phyloP scores from a whole-genome alignment of 2,329 filamentous ascomycete genomes.

The Ascochyta rabiei region DNA sequence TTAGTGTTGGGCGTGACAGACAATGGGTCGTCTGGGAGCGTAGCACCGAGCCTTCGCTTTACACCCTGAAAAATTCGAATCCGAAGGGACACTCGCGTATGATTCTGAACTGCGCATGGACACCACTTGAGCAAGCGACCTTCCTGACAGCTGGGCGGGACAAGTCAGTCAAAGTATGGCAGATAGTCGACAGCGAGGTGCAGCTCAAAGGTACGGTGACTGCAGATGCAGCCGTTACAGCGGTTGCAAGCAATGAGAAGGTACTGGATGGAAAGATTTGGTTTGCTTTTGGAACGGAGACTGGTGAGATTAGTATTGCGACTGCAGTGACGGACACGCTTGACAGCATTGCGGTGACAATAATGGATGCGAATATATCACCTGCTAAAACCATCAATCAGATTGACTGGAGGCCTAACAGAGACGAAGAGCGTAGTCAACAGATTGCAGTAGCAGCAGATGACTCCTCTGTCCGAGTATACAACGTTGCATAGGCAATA shows the following conservation, averaged over 20 bases:
- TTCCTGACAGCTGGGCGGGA: conserved; percentile 93
- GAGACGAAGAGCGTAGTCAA: conserved; percentile 9
- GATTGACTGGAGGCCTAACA: conserved; percentile 41
- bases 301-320: conserved; percentile 33
- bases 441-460: conserved; percentile 52
- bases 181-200: conserved; percentile 32
- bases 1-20: conserved; percentile 89
- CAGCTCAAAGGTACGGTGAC: conserved; percentile 32
- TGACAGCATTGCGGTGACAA: conserved; percentile 23
- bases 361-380: conserved; percentile 19
- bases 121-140: conserved; percentile 50
- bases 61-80: conserved; percentile 67
- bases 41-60: conserved; percentile 52
- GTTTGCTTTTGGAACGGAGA: conserved; percentile 45
- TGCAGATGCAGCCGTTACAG: conserved; percentile 36
- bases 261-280: not conserved
- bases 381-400: conserved; percentile 42
- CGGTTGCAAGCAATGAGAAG: conserved; percentile 30
- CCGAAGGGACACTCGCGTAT: conserved; percentile 89
- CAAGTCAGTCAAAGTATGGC: conserved; percentile 74
- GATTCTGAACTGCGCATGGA: conserved; percentile 90
- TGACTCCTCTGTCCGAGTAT: conserved; percentile 49
- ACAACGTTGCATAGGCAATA: conserved; percentile 19
- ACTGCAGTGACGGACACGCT: conserved; percentile 7
- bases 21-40: conserved; percentile 86